Percentiles rank a stretch among this genome's conserved stretches.
Conservation (phyloP, 163 green algal genomes). For the Chlorella variabilis region DNA sequence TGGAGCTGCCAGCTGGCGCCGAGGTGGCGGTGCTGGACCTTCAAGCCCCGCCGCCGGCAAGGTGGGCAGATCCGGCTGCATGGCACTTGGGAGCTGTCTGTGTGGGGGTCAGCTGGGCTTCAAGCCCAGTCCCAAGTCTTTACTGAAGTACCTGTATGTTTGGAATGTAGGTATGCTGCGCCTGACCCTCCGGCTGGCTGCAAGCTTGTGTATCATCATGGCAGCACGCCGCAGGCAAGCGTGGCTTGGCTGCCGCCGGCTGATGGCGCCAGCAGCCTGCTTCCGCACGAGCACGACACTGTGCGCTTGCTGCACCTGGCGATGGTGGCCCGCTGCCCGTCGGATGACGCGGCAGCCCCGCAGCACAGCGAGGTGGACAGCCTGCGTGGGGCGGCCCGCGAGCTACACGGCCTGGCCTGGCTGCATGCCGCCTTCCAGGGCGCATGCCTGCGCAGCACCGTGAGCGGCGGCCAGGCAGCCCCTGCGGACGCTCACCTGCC, state of each 20-base stretch:
- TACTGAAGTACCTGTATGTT: not conserved
- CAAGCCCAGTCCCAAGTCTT: too few relatives aligned
- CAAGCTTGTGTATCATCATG: not conserved
- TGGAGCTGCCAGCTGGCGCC: not conserved
- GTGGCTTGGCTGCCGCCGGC: slow-evolving; percentile 1
- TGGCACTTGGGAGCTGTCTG: not conserved
- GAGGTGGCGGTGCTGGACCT: slow-evolving; percentile 4
- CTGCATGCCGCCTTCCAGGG: slow-evolving; percentile 31
- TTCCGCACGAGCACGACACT: slow-evolving; percentile 15
- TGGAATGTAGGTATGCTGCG: slow-evolving; percentile 1
- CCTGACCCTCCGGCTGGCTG: slow-evolving; percentile 1
- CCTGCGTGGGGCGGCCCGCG: not conserved
- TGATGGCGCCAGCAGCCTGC: not conserved
- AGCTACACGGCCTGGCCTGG: slow-evolving; percentile 31
- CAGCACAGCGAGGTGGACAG: not conserved
- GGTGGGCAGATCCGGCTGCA: not conserved
- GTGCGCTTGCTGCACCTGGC: slow-evolving; percentile 15
- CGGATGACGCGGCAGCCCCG: not conserved
- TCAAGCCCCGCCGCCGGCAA: slow-evolving; percentile 2
- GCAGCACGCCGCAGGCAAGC: not conserved
- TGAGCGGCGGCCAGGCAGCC: not conserved
- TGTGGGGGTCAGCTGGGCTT: not conserved
- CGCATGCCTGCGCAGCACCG: not conserved
- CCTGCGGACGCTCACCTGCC: slow-evolving; percentile 21
- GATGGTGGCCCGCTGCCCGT: not conserved